phyloP scores from a whole-genome alignment of 1,139 yeast species.

The Nakaseomyces sp. region DNA sequence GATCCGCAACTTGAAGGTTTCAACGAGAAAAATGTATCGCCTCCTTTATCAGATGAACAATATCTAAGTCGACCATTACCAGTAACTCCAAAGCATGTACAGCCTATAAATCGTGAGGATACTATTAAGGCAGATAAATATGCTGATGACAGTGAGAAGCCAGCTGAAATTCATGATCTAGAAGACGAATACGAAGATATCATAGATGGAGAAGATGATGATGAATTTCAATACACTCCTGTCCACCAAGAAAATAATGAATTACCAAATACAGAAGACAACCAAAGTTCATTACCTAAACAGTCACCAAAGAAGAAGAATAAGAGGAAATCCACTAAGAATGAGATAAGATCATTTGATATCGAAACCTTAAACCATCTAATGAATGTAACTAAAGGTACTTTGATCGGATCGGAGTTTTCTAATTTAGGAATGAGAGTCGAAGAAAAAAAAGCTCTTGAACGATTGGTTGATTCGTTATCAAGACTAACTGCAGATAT shows the following conservation, averaged over 20 bases:
- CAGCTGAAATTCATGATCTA: conserved; percentile 5
- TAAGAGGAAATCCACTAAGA: conserved; percentile 10
- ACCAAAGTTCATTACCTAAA: background rate
- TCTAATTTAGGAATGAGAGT: conserved; percentile 63
- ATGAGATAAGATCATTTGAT: conserved; percentile 43
- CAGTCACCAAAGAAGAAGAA: conserved; percentile 7
- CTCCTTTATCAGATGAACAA: conserved; percentile 10
- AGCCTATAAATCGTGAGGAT: conserved; percentile 6
- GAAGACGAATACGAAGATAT: conserved; percentile 16
- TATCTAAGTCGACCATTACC: conserved; percentile 18
- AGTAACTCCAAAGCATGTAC: conserved; percentile 12
- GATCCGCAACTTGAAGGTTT: background rate
- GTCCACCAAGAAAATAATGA: conserved; percentile 2
- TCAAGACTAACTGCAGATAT: conserved; percentile 82
- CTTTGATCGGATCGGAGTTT: conserved; percentile 43
- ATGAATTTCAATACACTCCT: conserved; percentile 7
- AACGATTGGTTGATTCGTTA: conserved; percentile 75
- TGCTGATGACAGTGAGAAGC: conserved; percentile 5
- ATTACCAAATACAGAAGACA: conserved; percentile 6
- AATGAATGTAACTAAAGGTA: conserved; percentile 53
- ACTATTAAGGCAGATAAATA: conserved; percentile 8
- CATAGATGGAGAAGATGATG: conserved; percentile 6
- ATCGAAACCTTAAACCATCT: conserved; percentile 50
- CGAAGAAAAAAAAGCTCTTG: conserved; percentile 71
- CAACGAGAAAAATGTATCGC: background rate